phyloP scores from a whole-genome alignment of 441 rosid genomes.

The Flueggea neowawraea region DNA sequence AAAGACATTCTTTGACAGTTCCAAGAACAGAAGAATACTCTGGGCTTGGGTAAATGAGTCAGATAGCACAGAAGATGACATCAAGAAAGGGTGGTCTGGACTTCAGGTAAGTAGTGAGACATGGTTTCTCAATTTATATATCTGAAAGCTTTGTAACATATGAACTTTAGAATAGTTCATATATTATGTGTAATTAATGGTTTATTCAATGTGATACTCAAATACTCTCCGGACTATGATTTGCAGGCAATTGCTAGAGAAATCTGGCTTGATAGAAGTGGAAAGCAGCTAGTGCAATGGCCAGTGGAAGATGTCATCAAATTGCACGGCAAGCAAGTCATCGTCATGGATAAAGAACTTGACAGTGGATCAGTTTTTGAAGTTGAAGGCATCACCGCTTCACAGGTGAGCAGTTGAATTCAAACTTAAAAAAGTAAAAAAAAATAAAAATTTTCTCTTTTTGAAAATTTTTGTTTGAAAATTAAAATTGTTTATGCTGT shows the following conservation, averaged over 20 bases:
- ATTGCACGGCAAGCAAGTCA: conserved; percentile 22
- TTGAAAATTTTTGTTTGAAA: too few species aligned
- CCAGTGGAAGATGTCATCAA: conserved; percentile 51
- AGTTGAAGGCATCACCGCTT: conserved; percentile 40
- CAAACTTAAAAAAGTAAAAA: background rate
- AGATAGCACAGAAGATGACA: conserved; percentile 43
- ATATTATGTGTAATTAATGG: too few species aligned
- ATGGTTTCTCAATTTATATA: too few species aligned
- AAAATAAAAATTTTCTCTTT: background rate
- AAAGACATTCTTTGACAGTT: conserved; percentile 59
- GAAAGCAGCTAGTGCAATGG: conserved; percentile 61
- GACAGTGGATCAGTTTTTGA: conserved; percentile 32
- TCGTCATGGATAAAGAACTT: conserved; percentile 19
- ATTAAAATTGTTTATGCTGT: background rate
- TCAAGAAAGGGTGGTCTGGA: conserved; percentile 72
- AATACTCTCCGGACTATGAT: too few species aligned
- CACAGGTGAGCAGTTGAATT: conserved; percentile 26
- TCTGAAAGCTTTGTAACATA: too few species aligned
- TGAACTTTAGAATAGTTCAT: too few species aligned
- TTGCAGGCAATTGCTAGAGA: conserved; percentile 58
- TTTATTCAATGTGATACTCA: too few species aligned
- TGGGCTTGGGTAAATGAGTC: conserved; percentile 82
- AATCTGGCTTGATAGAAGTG: conserved; percentile 51
- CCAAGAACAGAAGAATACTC: conserved; percentile 45
- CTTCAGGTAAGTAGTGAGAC: conserved; percentile 40